Base-by-base conservation (phyloP, 1,139 yeast genomes). In the Debaryomycetaceae sp. region DNA sequence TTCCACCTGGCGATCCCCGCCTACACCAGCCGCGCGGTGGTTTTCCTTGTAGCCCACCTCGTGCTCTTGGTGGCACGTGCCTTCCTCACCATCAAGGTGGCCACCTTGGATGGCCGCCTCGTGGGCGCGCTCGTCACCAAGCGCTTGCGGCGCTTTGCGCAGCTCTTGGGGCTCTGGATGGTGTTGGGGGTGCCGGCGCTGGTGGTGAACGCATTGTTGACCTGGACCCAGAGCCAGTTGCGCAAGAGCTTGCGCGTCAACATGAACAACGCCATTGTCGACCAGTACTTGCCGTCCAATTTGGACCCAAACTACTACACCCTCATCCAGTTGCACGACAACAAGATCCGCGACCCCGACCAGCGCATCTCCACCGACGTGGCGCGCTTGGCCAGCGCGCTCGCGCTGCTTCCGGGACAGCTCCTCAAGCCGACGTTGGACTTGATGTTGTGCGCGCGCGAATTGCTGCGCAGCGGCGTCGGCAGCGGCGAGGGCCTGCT, bases 181-280 rank as follows among this genome's bases (percentile, higher is more conserved):
- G 48, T 77, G 16, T 65, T 89, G 11, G 96, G 96, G 5, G 55
- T 88, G 4, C 97, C 97, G 0, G 94, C 96, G 1, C 75, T 95
- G 2, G 53, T 83, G 23, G 82, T 85, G 11, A 86, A 88, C 48
- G 75, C 95, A 0, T 56, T 83, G 39, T 68, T 89, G 35, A 69
- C 75, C 25, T 86, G 82, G 65, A 70, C 88, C 4, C 86, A 83
- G 40, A 77, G 75, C 40, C 69, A 76, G 32, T 64, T 89, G 37
- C 75, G 94, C 2, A 70, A 79, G 39, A 54, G 76, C 25, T 72
- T 86, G 43, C 71, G 95, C 44, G 61, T 68, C 23, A 75, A 80
- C 45, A 65, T 89, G 36, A 83, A 93, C 10, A 61, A 68, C 16
- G 65, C 71, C 43, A 63, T 89, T 30, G 65, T 85, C 50, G 75